Conservation (phyloP, 371 early-diverging fungal species). For the Conidiobolus incongruus region DNA sequence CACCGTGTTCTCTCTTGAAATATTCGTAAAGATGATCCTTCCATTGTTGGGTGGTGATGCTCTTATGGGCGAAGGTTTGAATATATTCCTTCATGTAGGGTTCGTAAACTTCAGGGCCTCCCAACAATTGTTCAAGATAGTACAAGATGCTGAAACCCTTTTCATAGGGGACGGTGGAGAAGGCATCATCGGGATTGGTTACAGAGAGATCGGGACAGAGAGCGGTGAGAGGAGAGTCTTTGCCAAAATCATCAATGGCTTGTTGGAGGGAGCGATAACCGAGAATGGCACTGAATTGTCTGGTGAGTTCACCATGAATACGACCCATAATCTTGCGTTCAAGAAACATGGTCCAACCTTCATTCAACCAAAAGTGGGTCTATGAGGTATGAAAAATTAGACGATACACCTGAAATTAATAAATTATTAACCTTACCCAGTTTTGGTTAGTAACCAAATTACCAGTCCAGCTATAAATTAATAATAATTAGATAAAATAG, state of each 20-base stretch:
- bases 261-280: slow-evolving; percentile 60
- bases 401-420: background rate
- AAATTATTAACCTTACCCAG: slow-evolving; percentile 35
- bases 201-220: slow-evolving; percentile 54
- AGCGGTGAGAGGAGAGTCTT: slow-evolving; percentile 47
- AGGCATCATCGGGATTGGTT: slow-evolving; percentile 88
- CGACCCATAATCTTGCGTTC: slow-evolving; percentile 81
- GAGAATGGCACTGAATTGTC: slow-evolving; percentile 75
- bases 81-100: slow-evolving; percentile 73
- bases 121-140: slow-evolving; percentile 71
- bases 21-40: slow-evolving; percentile 53
- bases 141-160: slow-evolving; percentile 89
- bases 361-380: slow-evolving; percentile 80
- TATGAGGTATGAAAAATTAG: background rate
- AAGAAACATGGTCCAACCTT: slow-evolving; percentile 86
- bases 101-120: slow-evolving; percentile 60
- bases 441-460: slow-evolving; percentile 79
- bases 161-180: slow-evolving; percentile 84
- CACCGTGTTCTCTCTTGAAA: slow-evolving; percentile 29
- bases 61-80: slow-evolving; percentile 55
- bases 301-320: slow-evolving; percentile 56
- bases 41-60: slow-evolving; percentile 75
- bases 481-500: background rate
- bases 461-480: slow-evolving; percentile 58
- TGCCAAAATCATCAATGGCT: slow-evolving; percentile 54